phyloP scores from a whole-genome alignment of 1,284 basidiomycete genomes.

The Coriolopsis trogii region DNA sequence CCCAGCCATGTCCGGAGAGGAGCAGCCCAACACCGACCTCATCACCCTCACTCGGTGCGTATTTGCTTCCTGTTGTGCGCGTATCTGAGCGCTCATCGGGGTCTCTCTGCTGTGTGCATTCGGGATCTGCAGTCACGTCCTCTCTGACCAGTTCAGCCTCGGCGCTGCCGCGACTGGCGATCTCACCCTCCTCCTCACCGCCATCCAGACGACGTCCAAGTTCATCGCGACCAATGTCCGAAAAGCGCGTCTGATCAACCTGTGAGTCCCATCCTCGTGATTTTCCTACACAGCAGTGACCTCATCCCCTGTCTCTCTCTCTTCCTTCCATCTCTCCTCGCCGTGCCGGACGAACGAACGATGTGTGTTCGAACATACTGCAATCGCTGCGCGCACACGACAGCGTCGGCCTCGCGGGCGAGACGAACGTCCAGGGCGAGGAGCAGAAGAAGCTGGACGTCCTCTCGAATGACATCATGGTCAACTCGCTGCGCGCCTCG shows the following conservation, averaged over 20 bases:
- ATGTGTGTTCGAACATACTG: neutral
- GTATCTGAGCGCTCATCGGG: conserved; percentile 10
- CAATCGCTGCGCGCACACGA: neutral
- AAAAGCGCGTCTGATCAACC: conserved; percentile 95
- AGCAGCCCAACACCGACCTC: conserved; percentile 81
- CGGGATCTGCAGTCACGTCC: conserved; percentile 68
- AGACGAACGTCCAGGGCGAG: conserved; percentile 97
- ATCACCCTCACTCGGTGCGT: conserved; percentile 88
- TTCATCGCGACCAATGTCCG: conserved; percentile 99
- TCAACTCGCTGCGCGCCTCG: conserved; percentile 91
- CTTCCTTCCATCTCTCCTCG: too few species aligned
- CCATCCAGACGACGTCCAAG: conserved; percentile 94
- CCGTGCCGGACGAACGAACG: too few species aligned
- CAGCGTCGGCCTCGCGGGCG: conserved; percentile 94
- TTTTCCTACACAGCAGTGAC: conserved; percentile 1
- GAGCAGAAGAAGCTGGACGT: conserved; percentile 99
- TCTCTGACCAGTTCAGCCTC: conserved; percentile 80
- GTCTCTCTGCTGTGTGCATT: conserved; percentile 3
- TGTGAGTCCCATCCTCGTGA: conserved; percentile 57
- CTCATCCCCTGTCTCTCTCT: conserved; percentile 1
- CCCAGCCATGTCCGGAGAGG: conserved; percentile 57
- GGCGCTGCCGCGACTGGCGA: conserved; percentile 88
- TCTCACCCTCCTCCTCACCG: conserved; percentile 91
- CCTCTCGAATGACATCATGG: conserved; percentile 99
- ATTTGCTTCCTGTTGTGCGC: conserved; percentile 12